These are phyloP conservation scores for Sarocladium strictum DNA, from an alignment of 2,329 filamentous ascomycete species.

Conservation along the genomic window DNA sequence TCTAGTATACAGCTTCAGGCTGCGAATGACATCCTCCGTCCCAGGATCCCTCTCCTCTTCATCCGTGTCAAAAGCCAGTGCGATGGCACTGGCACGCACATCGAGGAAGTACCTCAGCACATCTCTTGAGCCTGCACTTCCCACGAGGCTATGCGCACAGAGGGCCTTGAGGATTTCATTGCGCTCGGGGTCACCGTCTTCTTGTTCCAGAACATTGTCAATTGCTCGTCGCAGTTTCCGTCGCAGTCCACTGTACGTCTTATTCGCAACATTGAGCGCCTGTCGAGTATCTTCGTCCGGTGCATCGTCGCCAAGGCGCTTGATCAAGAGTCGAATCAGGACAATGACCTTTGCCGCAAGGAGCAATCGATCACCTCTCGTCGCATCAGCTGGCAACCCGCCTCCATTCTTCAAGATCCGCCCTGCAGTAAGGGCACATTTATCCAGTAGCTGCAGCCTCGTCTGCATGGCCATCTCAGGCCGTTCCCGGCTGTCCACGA, in stretches of 20 bases:
- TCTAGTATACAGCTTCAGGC: conserved; percentile 66
- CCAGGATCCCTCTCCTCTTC: conserved; percentile 34
- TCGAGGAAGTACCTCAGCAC: conserved; percentile 73
- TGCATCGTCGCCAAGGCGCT: conserved; percentile 55
- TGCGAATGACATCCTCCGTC: conserved; percentile 50
- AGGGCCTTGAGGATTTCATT: conserved; percentile 63
- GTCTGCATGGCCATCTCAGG: conserved; percentile 29
- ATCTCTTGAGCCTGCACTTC: conserved; percentile 73
- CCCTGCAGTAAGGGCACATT: conserved; percentile 43
- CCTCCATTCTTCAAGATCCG: conserved; percentile 40
- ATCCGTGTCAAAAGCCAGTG: conserved; percentile 50
- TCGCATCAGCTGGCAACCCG: conserved; percentile 22
- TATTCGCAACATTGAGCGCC: conserved; percentile 55
- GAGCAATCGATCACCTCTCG: conserved; percentile 45
- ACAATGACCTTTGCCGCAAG: conserved; percentile 67
- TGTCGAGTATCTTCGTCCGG: conserved; percentile 26
- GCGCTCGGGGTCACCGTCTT: conserved; percentile 33
- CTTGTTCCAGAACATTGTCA: conserved; percentile 61
- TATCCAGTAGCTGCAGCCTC: conserved; percentile 40
- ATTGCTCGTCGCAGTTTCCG: conserved; percentile 61
- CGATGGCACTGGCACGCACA: conserved; percentile 64
- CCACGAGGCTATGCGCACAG: conserved; percentile 75
- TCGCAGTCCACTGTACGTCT: conserved; percentile 56
- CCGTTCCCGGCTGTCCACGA: conserved; percentile 27
- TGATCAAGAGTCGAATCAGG: conserved; percentile 67